phyloP scores from a whole-genome alignment of 1,139 yeast genomes.

The Zygosaccharomyces sapae region DNA sequence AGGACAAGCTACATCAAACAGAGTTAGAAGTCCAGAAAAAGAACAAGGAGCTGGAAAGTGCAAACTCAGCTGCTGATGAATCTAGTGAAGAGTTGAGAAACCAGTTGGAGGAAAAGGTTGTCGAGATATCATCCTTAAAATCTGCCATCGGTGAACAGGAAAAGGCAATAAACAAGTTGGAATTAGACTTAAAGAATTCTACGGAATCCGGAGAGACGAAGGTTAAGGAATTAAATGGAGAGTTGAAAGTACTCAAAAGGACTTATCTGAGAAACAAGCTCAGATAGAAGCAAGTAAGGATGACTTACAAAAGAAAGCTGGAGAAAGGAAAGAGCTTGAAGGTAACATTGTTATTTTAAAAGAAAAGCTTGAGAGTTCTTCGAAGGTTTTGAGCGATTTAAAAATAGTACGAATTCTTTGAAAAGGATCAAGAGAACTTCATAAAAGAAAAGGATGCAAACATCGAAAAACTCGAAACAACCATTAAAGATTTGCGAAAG shows the following conservation, averaged over 20 bases:
- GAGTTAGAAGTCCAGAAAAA: constrained; percentile 8
- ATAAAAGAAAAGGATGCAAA: constrained; percentile 9
- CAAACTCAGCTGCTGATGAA: not conserved
- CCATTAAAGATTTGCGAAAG: not conserved
- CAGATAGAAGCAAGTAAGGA: not conserved
- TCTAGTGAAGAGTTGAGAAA: constrained; percentile 5
- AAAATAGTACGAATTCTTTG: not conserved
- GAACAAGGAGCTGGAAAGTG: constrained; percentile 6
- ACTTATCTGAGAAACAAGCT: not conserved
- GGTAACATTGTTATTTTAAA: constrained; percentile 4
- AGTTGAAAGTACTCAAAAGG: not conserved
- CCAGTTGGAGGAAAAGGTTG: constrained; percentile 3
- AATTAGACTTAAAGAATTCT: not conserved
- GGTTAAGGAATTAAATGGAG: not conserved
- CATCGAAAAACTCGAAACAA: constrained; percentile 6
- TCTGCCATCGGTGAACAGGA: constrained; percentile 2
- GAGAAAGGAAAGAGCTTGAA: not conserved
- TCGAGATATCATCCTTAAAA: constrained; percentile 5
- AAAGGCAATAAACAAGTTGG: not conserved
- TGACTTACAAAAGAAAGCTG: not conserved
- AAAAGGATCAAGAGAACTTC: constrained; percentile 9
- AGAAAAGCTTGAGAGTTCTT: constrained; percentile 7
- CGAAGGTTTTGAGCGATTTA: constrained; percentile 3
- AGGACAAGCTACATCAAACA: constrained; percentile 21
- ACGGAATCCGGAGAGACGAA: not conserved